Evolutionary conservation across 192 early-diverging fungal species (phyloP).

Genomic region (Spizellomyces sp.): DNA sequence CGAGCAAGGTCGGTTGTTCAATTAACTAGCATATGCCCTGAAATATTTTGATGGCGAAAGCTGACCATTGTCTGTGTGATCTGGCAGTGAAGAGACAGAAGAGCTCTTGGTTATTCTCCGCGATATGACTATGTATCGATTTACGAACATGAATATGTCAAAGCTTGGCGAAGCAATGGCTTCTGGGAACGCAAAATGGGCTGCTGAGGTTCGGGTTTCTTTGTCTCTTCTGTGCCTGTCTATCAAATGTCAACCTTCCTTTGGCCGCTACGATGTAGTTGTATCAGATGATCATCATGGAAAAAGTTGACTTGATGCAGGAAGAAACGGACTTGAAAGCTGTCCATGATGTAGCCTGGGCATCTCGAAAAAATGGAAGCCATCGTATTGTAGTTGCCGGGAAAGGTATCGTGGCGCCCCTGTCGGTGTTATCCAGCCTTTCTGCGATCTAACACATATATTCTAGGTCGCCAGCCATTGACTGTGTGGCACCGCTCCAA

Average conservation of each 20-base stretch:
- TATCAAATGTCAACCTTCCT: no score
- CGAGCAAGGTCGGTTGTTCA: not conserved
- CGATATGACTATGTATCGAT: conserved; percentile 24
- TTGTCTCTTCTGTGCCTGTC: no score
- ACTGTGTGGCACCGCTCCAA: conserved; percentile 29
- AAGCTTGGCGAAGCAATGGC: conserved; percentile 24
- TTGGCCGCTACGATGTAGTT: not conserved
- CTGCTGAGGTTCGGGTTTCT: not conserved
- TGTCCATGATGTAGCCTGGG: conserved; percentile 9
- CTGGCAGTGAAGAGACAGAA: conserved; percentile 19
- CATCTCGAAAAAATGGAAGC: conserved; percentile 6
- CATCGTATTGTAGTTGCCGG: not conserved
- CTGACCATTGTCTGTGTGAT: not conserved
- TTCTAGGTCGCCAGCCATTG: conserved; percentile 27
- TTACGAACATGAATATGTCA: conserved; percentile 36
- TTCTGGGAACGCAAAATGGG: conserved; percentile 1
- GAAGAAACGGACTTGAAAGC: conserved; percentile 3
- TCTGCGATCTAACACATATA: not conserved
- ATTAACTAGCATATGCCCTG: not conserved
- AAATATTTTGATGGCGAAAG: not conserved
- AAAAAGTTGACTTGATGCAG: conserved; percentile 23
- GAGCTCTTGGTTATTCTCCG: conserved; percentile 36
- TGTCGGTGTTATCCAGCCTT: no score
- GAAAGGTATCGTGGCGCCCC: conserved; percentile 11
- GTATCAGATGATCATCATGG: conserved; percentile 24